These are phyloP conservation scores for Calonectria honghensis DNA, from an alignment of 2,329 filamentous ascomycete genomes.

Conservation along the genomic window DNA sequence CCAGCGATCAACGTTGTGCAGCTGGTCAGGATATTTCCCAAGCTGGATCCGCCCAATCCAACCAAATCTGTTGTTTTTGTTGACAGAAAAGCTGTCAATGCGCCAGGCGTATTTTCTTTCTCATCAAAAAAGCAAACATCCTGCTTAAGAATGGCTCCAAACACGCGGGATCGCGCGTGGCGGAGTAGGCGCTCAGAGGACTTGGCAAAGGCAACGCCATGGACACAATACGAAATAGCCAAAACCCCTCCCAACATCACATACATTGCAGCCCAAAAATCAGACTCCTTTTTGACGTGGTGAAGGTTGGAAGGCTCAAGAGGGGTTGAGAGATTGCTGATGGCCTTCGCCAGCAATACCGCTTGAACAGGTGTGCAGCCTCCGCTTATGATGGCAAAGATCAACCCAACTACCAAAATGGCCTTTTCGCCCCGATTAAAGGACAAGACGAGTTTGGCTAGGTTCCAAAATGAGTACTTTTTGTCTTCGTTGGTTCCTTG, in stretches of 20 bases:
- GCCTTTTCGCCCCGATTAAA: conserved; percentile 34
- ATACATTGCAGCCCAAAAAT: conserved; percentile 71
- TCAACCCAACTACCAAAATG: conserved; percentile 18
- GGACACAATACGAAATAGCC: conserved; percentile 57
- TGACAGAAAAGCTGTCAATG: conserved; percentile 51
- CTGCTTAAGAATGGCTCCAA: conserved; percentile 56
- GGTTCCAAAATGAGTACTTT: conserved; percentile 18
- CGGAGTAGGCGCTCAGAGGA: conserved; percentile 45
- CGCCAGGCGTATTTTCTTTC: conserved; percentile 47
- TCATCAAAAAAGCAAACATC: conserved; percentile 61
- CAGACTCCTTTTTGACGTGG: conserved; percentile 50
- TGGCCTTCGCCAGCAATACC: conserved; percentile 53
- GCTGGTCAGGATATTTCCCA: conserved; percentile 37
- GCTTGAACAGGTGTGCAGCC: conserved; percentile 56
- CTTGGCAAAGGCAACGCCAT: conserved; percentile 48
- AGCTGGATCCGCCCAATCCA: conserved; percentile 39
- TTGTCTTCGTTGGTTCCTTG: not conserved
- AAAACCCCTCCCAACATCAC: conserved; percentile 64
- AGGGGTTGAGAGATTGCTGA: conserved; percentile 42
- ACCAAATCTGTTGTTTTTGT: conserved; percentile 36
- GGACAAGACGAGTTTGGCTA: conserved; percentile 30
- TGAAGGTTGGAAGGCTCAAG: conserved; percentile 37
- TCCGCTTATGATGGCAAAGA: conserved; percentile 47
- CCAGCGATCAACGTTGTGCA: conserved; percentile 31
- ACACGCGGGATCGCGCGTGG: conserved; percentile 19